Percentiles rank a stretch among this genome's conserved stretches.
Evolutionary conservation across 495 filamentous ascomycete species (phyloP).

Genomic region (Podospora comata): DNA sequence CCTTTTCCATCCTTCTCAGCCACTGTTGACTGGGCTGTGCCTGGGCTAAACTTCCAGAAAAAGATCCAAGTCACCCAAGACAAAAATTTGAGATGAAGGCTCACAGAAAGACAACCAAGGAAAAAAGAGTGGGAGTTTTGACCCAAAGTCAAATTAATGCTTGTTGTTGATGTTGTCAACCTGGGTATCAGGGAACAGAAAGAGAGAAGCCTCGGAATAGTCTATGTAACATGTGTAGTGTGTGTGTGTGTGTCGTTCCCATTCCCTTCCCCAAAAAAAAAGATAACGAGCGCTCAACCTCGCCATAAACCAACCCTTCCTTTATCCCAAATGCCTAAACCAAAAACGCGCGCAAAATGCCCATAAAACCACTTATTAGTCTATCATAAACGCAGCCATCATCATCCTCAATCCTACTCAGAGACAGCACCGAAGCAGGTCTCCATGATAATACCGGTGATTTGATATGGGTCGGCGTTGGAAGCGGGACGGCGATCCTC

Average conservation of each 20-base stretch:
- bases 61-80: not conserved
- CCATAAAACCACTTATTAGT: not conserved
- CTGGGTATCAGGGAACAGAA: not conserved
- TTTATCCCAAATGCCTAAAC: not conserved
- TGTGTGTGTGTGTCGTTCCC: not conserved
- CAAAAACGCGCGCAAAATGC: not conserved
- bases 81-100: not conserved
- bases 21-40: not conserved
- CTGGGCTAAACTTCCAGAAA: not conserved
- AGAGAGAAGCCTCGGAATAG: not conserved
- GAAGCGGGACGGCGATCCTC: constrained; percentile 94
- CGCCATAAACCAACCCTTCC: not conserved
- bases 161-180: not conserved
- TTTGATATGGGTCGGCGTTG: constrained; percentile 89
- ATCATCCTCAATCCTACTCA: not conserved
- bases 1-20: not conserved
- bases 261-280: not conserved
- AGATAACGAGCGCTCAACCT: not conserved
- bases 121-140: not conserved
- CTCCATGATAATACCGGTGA: constrained; percentile 39
- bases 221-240: not conserved
- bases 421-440: constrained; percentile 21
- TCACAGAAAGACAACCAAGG: not conserved
- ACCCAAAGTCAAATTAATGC: not conserved
- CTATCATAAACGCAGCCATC: not conserved